Percentiles rank a stretch among this genome's conserved stretches.
phyloP scores from a whole-genome alignment of 768 basidiomycete species.

The Xerocomellus dryophilus region DNA sequence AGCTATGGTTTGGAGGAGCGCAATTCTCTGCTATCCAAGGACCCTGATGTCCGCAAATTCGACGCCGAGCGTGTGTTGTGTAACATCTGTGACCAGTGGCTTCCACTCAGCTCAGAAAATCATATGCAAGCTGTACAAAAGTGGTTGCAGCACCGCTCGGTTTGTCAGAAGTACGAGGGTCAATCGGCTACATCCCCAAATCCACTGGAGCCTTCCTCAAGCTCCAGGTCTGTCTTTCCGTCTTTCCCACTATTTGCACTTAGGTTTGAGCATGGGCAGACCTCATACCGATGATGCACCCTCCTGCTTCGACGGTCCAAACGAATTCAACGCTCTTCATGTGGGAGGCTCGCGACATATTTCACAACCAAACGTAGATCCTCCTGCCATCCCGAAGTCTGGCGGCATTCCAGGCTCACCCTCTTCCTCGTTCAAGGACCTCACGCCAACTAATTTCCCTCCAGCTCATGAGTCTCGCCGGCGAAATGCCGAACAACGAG shows the following conservation, averaged over 20 bases:
- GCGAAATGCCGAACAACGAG: slow-evolving; percentile 77
- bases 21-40: slow-evolving; percentile 55
- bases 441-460: slow-evolving; percentile 54
- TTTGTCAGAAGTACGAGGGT: slow-evolving; percentile 43
- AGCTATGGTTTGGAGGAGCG: slow-evolving; percentile 60
- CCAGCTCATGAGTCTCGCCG: slow-evolving; percentile 64
- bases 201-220: slow-evolving; percentile 25
- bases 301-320: slow-evolving; percentile 31
- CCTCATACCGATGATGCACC: slow-evolving; percentile 22
- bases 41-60: slow-evolving; percentile 71
- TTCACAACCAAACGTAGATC: slow-evolving; percentile 10
- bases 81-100: slow-evolving; percentile 65
- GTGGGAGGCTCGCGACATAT: slow-evolving; percentile 24
- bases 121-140: slow-evolving; percentile 58
- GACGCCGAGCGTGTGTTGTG: slow-evolving; percentile 72
- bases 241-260: slow-evolving; percentile 4
- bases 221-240: slow-evolving; percentile 17
- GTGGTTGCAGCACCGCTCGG: slow-evolving; percentile 62
- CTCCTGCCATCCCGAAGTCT: slow-evolving; percentile 10
- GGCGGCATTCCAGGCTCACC: slow-evolving; percentile 28
- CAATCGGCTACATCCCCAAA: slow-evolving; percentile 5
- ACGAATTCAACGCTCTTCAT: slow-evolving; percentile 15
- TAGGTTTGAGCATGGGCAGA: slow-evolving; percentile 3
- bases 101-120: slow-evolving; percentile 58
- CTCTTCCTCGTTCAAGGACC: slow-evolving; percentile 50